phyloP scores from a whole-genome alignment of 2,329 filamentous ascomycete species.

The Botryosphaeria agaves region DNA sequence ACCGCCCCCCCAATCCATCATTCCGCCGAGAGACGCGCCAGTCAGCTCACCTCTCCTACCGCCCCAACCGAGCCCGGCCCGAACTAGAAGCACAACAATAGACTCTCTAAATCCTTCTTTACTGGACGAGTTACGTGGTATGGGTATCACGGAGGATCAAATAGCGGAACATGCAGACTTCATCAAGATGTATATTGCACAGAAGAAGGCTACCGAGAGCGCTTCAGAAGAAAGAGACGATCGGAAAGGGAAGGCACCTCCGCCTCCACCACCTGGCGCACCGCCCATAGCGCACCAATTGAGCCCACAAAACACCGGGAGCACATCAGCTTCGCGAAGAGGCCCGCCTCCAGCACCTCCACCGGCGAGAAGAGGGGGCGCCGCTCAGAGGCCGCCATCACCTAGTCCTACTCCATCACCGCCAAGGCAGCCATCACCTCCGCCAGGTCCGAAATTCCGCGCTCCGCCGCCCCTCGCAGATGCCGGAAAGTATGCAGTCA shows the following conservation, averaged over 20 bases:
- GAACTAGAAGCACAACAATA: constrained; percentile 26
- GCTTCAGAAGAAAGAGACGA: constrained; percentile 28
- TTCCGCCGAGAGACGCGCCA: constrained; percentile 25
- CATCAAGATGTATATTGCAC: constrained; percentile 49
- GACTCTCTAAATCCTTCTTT: constrained; percentile 45
- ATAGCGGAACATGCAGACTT: constrained; percentile 51
- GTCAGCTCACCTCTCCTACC: constrained; percentile 21
- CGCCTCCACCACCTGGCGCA: constrained; percentile 41
- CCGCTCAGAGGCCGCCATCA: constrained; percentile 25
- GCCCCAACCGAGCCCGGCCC: constrained; percentile 5
- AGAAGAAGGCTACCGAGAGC: constrained; percentile 37
- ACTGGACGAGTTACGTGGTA: constrained; percentile 40
- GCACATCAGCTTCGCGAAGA: constrained; percentile 34
- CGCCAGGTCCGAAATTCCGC: constrained; percentile 46
- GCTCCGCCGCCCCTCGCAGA: constrained; percentile 80
- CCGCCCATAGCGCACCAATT: constrained; percentile 25
- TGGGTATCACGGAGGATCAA: constrained; percentile 53
- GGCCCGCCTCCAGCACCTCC: constrained; percentile 43
- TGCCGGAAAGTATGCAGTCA: constrained; percentile 67
- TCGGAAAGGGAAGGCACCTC: constrained; percentile 37
- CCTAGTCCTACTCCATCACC: constrained; percentile 41
- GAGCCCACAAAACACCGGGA: constrained; percentile 42
- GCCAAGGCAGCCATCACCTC: constrained; percentile 55
- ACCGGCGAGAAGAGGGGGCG: constrained; percentile 22
- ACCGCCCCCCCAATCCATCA: constrained; percentile 29